These are phyloP conservation scores for Neocallimastix lanati DNA, from an alignment of 192 early-diverging fungal genomes.

Conservation along the genomic window DNA sequence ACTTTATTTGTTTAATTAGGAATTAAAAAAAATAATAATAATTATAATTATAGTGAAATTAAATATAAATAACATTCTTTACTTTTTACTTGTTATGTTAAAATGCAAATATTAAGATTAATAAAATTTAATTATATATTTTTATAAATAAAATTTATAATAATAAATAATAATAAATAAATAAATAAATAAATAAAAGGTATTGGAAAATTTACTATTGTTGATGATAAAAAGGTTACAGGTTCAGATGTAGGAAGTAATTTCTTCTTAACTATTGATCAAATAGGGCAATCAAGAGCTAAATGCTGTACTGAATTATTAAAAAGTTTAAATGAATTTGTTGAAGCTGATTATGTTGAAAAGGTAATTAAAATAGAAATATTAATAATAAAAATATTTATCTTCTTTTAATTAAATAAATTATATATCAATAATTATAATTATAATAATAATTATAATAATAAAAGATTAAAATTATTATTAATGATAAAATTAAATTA, in stretches of 20 bases:
- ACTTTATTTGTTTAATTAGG: neutral
- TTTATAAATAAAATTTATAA: too few species aligned
- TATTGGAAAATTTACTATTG: slow-evolving; percentile 69
- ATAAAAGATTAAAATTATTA: neutral
- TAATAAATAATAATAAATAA: neutral
- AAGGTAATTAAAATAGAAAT: slow-evolving; percentile 26
- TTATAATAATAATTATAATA: neutral
- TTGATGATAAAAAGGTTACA: slow-evolving; percentile 50
- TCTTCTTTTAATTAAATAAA: too few species aligned
- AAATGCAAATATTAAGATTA: too few species aligned
- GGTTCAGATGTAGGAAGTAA: slow-evolving; percentile 62
- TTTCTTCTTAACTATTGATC: slow-evolving; percentile 67
- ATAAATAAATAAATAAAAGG: slow-evolving; percentile 21
- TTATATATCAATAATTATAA: too few species aligned
- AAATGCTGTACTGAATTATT: slow-evolving; percentile 42
- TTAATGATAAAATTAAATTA: too few species aligned
- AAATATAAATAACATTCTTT: too few species aligned
- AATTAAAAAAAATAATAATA: neutral
- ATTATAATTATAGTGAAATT: neutral
- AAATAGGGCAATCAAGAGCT: slow-evolving; percentile 47
- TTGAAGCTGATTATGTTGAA: slow-evolving; percentile 32
- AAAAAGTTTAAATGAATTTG: slow-evolving; percentile 77
- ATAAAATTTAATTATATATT: too few species aligned
- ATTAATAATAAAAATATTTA: too few species aligned
- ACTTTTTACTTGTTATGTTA: too few species aligned